Percentiles rank a stretch among this genome's conserved stretches.
phyloP scores from a whole-genome alignment of 306 rosid genomes.

The Amphicarpaea edgeworthii region DNA sequence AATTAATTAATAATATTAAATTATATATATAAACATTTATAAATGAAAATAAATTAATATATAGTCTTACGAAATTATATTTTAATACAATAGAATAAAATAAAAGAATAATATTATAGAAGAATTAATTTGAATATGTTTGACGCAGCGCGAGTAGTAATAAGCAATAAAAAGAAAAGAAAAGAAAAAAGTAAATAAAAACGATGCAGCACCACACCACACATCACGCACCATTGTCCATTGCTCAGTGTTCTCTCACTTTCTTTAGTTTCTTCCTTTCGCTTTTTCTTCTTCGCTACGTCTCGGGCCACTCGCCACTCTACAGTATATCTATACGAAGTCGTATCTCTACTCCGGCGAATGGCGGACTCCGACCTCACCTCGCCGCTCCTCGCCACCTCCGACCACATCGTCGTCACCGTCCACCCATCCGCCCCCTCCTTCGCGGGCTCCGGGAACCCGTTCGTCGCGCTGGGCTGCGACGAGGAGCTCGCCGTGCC shows the following conservation, averaged over 20 bases:
- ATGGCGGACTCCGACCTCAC: slow-evolving; percentile 71
- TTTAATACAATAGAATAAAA: no score
- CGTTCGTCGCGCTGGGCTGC: slow-evolving; percentile 64
- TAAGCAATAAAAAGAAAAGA: no score
- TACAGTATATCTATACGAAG: slow-evolving; percentile 13
- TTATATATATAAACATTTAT: no score
- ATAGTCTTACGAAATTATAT: no score
- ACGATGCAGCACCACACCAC: neutral
- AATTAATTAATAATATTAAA: no score
- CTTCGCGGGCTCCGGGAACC: slow-evolving; percentile 25
- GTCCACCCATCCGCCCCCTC: slow-evolving; percentile 17
- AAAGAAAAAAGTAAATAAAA: neutral
- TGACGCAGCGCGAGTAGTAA: no score
- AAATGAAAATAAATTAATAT: no score
- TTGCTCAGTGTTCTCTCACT: neutral
- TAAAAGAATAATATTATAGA: no score
- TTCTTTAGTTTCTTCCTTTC: neutral
- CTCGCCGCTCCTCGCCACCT: slow-evolving; percentile 71
- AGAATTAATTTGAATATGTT: no score
- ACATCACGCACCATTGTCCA: neutral
- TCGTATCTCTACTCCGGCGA: neutral
- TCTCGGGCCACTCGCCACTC: no score
- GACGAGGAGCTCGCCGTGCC: slow-evolving; percentile 62
- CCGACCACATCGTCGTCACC: slow-evolving; percentile 66
- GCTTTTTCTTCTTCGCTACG: neutral